Base-by-base conservation (phyloP, 1,284 basidiomycete genomes). In the Fomitopsis schrenkii region DNA sequence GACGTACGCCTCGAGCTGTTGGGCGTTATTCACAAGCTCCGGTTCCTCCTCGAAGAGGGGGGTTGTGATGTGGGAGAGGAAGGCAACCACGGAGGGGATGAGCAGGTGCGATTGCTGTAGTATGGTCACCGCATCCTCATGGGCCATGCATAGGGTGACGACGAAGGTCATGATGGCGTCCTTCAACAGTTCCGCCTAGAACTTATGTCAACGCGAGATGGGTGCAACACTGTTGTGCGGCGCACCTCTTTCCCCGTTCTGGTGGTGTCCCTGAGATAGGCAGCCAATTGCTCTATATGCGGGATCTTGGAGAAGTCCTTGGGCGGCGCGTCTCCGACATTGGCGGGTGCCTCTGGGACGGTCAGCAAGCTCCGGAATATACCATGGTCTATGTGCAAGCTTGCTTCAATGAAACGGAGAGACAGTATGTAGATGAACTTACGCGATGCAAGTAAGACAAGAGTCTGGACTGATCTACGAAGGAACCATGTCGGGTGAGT, bases 1-100 rank as follows among this genome's bases (percentile, higher is more conserved):
- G 10, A 65, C 77, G 59, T 66, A 87, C 86, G 74, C 74, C 19
- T 73, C 67, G 38, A 76, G 68, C 35, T 66, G 70, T 55, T 72
- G 68, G 1, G 78, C 65, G n/a, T 80, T 75, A n/a, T 68, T 66
- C 48, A 79, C 71, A 15, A 83, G 67, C n/a, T 63, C 66, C 50
- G 80, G 78, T 56, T 84, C 80, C 53, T 88, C 87, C 68, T 90
- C 87, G 87, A 87, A 92, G 12, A 91, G 71, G 0, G 81, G 77
- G 1, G 77, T 76, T 0, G 82, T 78, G 45, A 87, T 72, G 36
- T 81, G 76, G 50, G 79, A 77, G 5, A 88, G 75, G 63, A 82
- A 85, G 38, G 80, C 66, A 14, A 90, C 76, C 26, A 91, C 71
- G 1, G 87, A 84, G 0, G 87, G 88, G 53, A 91, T 78, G 12